phyloP scores from a whole-genome alignment of 164 flowering plant species.

The Platanus orientalis region DNA sequence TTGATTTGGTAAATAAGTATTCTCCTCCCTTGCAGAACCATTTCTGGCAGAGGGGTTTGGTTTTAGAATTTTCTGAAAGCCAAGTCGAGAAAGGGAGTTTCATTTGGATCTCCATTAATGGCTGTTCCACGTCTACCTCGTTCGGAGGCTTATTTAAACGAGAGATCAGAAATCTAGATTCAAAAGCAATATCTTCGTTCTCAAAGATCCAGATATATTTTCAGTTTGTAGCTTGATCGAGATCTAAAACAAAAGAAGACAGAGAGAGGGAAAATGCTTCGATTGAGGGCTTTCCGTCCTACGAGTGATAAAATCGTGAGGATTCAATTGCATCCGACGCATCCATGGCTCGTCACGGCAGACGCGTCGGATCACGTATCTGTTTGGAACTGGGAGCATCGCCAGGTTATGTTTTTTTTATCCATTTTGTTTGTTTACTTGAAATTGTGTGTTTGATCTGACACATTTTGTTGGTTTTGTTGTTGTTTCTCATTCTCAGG shows the following conservation, averaged over 20 bases:
- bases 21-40: too few relatives aligned
- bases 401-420: constrained; percentile 48
- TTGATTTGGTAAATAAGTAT: too few relatives aligned
- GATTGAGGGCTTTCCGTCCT: constrained; percentile 78
- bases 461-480: background rate
- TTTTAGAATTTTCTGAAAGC: too few relatives aligned
- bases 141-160: background rate
- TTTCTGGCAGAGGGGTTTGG: too few relatives aligned
- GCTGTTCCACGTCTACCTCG: too few relatives aligned
- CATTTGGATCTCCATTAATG: too few relatives aligned
- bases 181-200: background rate
- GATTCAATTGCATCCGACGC: constrained; percentile 93
- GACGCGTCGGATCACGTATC: constrained; percentile 95
- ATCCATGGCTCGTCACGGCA: constrained; percentile 97
- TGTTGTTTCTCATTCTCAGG: constrained; percentile 28
- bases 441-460: background rate
- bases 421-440: background rate
- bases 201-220: background rate
- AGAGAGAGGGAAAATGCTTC: constrained; percentile 46
- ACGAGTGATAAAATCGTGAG: constrained; percentile 78
- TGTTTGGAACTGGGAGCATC: constrained; percentile 99
- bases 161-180: background rate
- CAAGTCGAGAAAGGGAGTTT: too few relatives aligned
- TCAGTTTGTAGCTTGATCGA: background rate
- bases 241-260: background rate